These are phyloP conservation scores for Rhizopus stolonifer DNA, from an alignment of 371 early-diverging fungal genomes.

Conservation along the genomic window DNA sequence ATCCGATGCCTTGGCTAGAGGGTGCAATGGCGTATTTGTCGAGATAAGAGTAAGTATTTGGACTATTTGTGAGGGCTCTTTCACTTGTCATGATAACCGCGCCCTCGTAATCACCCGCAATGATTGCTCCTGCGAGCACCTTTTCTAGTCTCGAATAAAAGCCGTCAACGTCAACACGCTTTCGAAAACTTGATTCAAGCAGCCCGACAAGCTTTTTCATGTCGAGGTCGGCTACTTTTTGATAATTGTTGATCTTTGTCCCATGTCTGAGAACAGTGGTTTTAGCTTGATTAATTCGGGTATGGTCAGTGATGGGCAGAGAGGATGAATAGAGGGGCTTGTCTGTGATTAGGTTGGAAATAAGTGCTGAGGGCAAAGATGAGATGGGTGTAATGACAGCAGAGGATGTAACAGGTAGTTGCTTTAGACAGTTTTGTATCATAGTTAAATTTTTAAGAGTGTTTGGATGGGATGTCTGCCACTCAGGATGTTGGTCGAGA, in stretches of 20 bases:
- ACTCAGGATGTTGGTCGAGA: slow-evolving; percentile 16
- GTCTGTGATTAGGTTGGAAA: slow-evolving; percentile 50
- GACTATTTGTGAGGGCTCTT: not conserved
- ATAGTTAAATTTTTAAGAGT: slow-evolving; percentile 26
- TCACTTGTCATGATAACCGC: slow-evolving; percentile 46
- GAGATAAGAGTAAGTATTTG: slow-evolving; percentile 57
- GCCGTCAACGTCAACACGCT: slow-evolving; percentile 52
- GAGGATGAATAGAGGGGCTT: slow-evolving; percentile 55
- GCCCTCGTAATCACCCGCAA: slow-evolving; percentile 86
- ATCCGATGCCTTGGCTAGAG: slow-evolving; percentile 85
- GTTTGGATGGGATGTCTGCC: slow-evolving; percentile 23
- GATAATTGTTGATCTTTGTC: slow-evolving; percentile 58
- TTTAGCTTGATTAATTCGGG: slow-evolving; percentile 36
- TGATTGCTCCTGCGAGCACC: slow-evolving; percentile 61
- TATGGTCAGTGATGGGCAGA: slow-evolving; percentile 30
- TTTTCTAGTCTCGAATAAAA: slow-evolving; percentile 68
- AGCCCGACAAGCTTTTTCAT: slow-evolving; percentile 53
- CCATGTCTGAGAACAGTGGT: slow-evolving; percentile 82
- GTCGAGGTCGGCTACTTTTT: slow-evolving; percentile 54
- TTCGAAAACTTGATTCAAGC: slow-evolving; percentile 79
- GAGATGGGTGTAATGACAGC: slow-evolving; percentile 44
- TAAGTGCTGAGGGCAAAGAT: slow-evolving; percentile 44
- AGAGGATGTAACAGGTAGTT: slow-evolving; percentile 42
- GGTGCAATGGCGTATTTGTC: slow-evolving; percentile 95
- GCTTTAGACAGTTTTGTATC: slow-evolving; percentile 35